Evolutionary conservation across 176 grass and related monocot species (phyloP), one percentile per base, ranked within the genome.

Genomic region (Juncus effusus): DNA sequence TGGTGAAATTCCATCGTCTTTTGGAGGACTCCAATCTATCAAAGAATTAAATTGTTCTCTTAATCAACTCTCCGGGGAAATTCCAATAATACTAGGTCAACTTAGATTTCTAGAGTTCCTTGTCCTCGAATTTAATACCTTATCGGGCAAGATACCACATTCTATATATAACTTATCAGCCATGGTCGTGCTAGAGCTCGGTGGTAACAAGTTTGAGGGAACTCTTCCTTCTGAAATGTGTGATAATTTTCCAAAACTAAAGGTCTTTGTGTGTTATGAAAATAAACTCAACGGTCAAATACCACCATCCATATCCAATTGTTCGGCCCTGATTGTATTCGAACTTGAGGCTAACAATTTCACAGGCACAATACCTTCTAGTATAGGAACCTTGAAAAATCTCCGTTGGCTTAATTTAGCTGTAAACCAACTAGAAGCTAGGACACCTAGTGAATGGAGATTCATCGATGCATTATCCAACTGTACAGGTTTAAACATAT

Each of bases 121-220:
- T 35, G 15, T 42, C 12, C 35, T 84, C 37, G 49, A 38, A 6
- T 45, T 61, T 2, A 84, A 84, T 73, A 10, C 6, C 38, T 16
- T 84, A 38, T 70, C 69, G 6, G 51, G 56, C n/a, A 60, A 69
- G 41, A 75, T 84, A 56, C 76, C 51, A 5, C 15, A 7, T 42
- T 78, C 76, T 37, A 7, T 75, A 11, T 78, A 70, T 14, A 83
- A 79, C 44, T 45, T 83, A 16, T 78, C 69, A 16, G 16, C 81
- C 9, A 63, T 74, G 70, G 11, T 54, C 35, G 35, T 13, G 0
- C 67, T 62, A 12, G 13, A 41, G 40, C 3, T 74, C 3, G 5
- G 1, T 8, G 0, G 5, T 42, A 81, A 75, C 36, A 10, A 67
- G 47, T 47, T 82, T n/a, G 2, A 57, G 36, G 78, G 78, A 59